phyloP scores from a whole-genome alignment of 805 yeast genomes.

The Metschnikowia henanensis region DNA sequence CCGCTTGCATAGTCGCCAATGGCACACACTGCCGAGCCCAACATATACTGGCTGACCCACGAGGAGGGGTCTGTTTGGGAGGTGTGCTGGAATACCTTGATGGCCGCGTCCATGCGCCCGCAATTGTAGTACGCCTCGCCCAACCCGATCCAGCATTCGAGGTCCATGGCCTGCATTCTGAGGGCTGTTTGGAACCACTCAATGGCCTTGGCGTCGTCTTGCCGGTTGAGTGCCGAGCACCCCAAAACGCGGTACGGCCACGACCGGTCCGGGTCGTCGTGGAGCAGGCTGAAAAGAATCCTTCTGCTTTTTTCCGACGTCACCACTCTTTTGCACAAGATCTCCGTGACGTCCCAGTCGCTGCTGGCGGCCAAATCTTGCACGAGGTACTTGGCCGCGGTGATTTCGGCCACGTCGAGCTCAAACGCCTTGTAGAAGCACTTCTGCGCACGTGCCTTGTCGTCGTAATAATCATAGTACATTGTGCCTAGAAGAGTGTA shows the following conservation, averaged over 20 bases:
- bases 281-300: constrained; percentile 31
- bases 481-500: constrained; percentile 79
- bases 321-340: constrained; percentile 65
- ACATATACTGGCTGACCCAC: constrained; percentile 64
- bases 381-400: constrained; percentile 73
- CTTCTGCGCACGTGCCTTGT: constrained; percentile 69
- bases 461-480: constrained; percentile 60
- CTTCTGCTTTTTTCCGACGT: constrained; percentile 61
- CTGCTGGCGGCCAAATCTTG: constrained; percentile 60
- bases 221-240: constrained; percentile 66
- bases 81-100: constrained; percentile 75
- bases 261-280: constrained; percentile 40
- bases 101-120: constrained; percentile 86
- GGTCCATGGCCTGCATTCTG: constrained; percentile 63
- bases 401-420: constrained; percentile 70
- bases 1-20: constrained; percentile 69
- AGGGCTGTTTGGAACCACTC: constrained; percentile 88
- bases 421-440: constrained; percentile 92
- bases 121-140: constrained; percentile 92
- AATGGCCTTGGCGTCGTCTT: constrained; percentile 75
- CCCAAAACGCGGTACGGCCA: constrained; percentile 96
- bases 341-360: constrained; percentile 86
- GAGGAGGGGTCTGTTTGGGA: constrained; percentile 50
- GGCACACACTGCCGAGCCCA: constrained; percentile 63
- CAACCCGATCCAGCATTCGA: constrained; percentile 89